Evolutionary conservation across 768 basidiomycete genomes (phyloP), one percentile per base, ranked within the genome.

Genomic region (Postia placenta): DNA sequence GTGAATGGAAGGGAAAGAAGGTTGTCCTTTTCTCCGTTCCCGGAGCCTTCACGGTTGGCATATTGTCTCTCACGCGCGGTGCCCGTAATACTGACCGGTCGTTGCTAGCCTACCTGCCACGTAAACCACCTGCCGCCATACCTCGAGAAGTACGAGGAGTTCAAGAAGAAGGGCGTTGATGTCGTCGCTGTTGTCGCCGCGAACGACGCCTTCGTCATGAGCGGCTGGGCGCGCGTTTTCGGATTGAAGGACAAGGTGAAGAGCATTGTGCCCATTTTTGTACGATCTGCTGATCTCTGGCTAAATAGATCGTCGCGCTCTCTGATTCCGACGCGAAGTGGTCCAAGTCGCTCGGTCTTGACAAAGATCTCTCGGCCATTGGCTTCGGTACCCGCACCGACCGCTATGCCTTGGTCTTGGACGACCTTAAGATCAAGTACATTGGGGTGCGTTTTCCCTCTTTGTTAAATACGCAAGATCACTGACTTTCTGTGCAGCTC

Each of bases 121-220:
- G 56, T 64, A 52, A 64, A 67, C 61, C 71, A 75, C 62, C 64
- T 76, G 35, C 74, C 72, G 23, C 68, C 73, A 9, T 92, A 85
- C 69, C 75, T 92, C 54, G 63, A 74, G 47, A 73, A 74, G 46
- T 85, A 78, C 64, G 75, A 82, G 12, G 70, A 82, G 60, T 87
- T 87, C 78, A 82, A 81, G 68, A 76, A 71, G 2, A 92, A 89
- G 65, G 91, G 87, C 11, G 69, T 91, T 59, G 75, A 79, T 51
- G 73, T 78, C 45, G 77, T 90, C 52, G 85, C 81, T 53, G 76
- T 92, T 47, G 67, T 93, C 47, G 70, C 81, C 22, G 83, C 88
- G 49, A 93, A 93, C 63, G 91, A 94, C 61, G 74, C 75, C 5
- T 92, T 86, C 58, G 85, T 87, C 39, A 79, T 85, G 57, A 76